Conservation (phyloP, 176 grass and related monocot genomes). For the Alloteropsis semialata region DNA sequence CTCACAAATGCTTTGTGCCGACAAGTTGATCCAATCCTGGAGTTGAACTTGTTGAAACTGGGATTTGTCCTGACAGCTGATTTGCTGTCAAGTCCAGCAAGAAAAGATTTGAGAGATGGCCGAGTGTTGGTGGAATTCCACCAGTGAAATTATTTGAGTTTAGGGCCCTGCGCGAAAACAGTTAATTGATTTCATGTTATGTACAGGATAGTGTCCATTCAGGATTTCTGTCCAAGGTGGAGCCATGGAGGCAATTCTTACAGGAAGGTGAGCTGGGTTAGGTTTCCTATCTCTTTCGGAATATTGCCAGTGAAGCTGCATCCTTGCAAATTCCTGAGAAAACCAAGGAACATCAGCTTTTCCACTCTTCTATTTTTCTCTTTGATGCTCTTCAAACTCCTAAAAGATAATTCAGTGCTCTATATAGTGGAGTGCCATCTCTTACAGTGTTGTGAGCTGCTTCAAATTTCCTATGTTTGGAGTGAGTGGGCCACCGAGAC, state of each 20-base stretch:
- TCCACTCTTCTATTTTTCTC: neutral
- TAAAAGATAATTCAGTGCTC: constrained; percentile 5
- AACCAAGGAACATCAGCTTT: constrained; percentile 5
- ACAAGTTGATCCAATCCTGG: constrained; percentile 70
- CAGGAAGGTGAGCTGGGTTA: constrained; percentile 63
- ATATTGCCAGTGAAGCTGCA: constrained; percentile 73
- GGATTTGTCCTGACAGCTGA: constrained; percentile 65
- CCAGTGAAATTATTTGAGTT: constrained; percentile 79
- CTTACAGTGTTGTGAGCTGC: constrained; percentile 77
- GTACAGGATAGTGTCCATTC: constrained; percentile 16
- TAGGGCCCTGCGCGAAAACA: constrained; percentile 52
- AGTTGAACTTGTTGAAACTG: constrained; percentile 42
- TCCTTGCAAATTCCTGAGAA: constrained; percentile 73
- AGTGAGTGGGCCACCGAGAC: constrained; percentile 56
- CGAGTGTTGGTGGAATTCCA: constrained; percentile 58
- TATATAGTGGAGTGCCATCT: neutral
- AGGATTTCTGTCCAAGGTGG: constrained; percentile 11
- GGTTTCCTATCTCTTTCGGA: constrained; percentile 61
- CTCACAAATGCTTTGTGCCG: constrained; percentile 71
- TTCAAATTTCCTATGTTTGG: constrained; percentile 72
- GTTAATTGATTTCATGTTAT: neutral
- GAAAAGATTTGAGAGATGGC: constrained; percentile 55
- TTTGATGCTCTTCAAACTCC: neutral
- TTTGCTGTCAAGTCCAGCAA: constrained; percentile 88
- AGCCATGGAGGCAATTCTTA: constrained; percentile 41